Evolutionary conservation across 805 yeast species (phyloP).

Genomic region (Monosporozyma aquatica): DNA sequence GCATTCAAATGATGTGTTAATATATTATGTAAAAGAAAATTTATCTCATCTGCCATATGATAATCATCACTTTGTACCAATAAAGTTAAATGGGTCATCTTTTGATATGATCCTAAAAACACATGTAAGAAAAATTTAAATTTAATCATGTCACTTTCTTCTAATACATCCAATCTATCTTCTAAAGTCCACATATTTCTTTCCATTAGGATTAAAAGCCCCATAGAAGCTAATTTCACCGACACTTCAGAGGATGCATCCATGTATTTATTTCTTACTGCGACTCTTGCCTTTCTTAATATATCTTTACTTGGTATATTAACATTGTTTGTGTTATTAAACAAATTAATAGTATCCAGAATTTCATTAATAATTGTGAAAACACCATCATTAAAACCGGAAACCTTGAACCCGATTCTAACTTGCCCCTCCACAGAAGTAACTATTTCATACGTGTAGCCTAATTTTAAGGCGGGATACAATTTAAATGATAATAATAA

Average conservation of each 20-base stretch:
- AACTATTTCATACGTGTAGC: slow-evolving; percentile 47
- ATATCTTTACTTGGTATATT: slow-evolving; percentile 24
- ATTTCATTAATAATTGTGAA: slow-evolving; percentile 30
- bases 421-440: slow-evolving; percentile 49
- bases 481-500: slow-evolving; percentile 33
- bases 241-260: slow-evolving; percentile 37
- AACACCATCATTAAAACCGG: slow-evolving; percentile 43
- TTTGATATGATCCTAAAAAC: slow-evolving; percentile 16
- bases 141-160: slow-evolving; percentile 35
- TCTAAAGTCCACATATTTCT: slow-evolving; percentile 46
- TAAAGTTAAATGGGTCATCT: slow-evolving; percentile 24
- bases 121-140: slow-evolving; percentile 27
- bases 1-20: slow-evolving; percentile 24
- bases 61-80: slow-evolving; percentile 45
- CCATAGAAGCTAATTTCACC: slow-evolving; percentile 40
- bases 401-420: slow-evolving; percentile 42
- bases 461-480: slow-evolving; percentile 47
- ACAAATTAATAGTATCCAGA: slow-evolving; percentile 22
- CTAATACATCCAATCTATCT: slow-evolving; percentile 47
- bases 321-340: slow-evolving; percentile 7
- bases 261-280: slow-evolving; percentile 40
- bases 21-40: slow-evolving; percentile 18
- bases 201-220: slow-evolving; percentile 45
- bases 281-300: slow-evolving; percentile 40
- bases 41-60: slow-evolving; percentile 17